Conservation (phyloP, 768 basidiomycete genomes). For the Hygrophorus russula region DNA sequence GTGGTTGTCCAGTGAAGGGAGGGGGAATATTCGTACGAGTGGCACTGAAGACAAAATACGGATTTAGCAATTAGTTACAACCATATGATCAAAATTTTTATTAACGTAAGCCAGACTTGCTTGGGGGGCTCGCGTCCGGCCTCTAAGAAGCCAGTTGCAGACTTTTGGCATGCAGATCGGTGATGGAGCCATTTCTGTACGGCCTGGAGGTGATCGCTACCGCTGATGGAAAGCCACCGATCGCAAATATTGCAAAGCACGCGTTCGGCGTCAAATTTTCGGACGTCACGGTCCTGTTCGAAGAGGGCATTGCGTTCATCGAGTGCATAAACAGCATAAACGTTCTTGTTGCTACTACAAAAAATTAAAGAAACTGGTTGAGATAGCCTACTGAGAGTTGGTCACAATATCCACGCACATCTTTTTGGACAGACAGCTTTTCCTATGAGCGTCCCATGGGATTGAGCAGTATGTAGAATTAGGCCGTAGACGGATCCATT, state of each 20-base stretch:
- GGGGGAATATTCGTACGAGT: neutral
- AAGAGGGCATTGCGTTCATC: slow-evolving; percentile 52
- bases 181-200: slow-evolving; percentile 60
- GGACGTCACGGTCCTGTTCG: slow-evolving; percentile 55
- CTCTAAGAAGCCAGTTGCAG: slow-evolving; percentile 2
- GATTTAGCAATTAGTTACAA: too few species aligned
- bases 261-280: slow-evolving; percentile 66
- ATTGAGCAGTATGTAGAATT: slow-evolving; percentile 86
- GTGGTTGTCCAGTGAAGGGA: slow-evolving; percentile 1
- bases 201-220: slow-evolving; percentile 49
- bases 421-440: slow-evolving; percentile 73
- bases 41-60: too few species aligned
- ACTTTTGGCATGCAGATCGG: slow-evolving; percentile 41
- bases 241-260: slow-evolving; percentile 62
- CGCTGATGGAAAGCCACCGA: slow-evolving; percentile 48
- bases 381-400: neutral
- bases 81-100: too few species aligned
- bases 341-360: slow-evolving; percentile 35
- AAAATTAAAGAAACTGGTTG: neutral
- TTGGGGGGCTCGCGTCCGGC: neutral
- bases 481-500: slow-evolving; percentile 78
- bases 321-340: slow-evolving; percentile 43
- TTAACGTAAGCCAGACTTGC: neutral
- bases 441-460: slow-evolving; percentile 79
- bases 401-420: slow-evolving; percentile 31